Evolutionary conservation across 179 eudicot genomes (phyloP).

Genomic region (Heliamphora pulchella): DNA sequence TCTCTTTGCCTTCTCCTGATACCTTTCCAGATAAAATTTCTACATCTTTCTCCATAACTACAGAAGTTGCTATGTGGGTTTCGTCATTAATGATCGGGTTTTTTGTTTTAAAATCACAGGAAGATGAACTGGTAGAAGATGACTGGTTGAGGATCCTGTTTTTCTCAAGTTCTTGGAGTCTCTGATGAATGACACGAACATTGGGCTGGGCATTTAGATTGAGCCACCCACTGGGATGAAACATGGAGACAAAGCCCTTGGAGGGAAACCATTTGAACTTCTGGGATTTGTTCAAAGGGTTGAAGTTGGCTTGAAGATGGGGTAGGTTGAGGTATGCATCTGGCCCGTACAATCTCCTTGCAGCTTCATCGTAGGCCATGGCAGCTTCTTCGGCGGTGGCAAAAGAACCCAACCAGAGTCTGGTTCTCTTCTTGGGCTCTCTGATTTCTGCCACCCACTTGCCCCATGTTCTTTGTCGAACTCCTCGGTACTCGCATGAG

Average conservation of each 20-base stretch:
- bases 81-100: not conserved
- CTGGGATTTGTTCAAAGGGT: constrained; percentile 67
- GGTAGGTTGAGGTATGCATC: constrained; percentile 90
- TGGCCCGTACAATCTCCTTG: constrained; percentile 75
- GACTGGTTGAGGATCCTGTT: constrained; percentile 25
- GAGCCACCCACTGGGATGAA: constrained; percentile 52
- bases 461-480: constrained; percentile 82
- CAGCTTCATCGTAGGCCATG: constrained; percentile 94
- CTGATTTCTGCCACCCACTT: constrained; percentile 91
- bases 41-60: constrained; percentile 14
- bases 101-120: constrained; percentile 13
- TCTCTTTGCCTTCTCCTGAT: constrained; percentile 23
- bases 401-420: constrained; percentile 86
- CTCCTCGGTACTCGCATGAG: constrained; percentile 66
- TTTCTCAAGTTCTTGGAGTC: constrained; percentile 70
- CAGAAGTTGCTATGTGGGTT: not conserved
- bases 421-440: constrained; percentile 76
- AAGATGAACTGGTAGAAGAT: constrained; percentile 25
- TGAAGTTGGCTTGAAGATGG: constrained; percentile 46
- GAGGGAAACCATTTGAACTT: constrained; percentile 69
- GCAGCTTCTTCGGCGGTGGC: constrained; percentile 94
- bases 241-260: constrained; percentile 35
- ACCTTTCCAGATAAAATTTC: constrained; percentile 20
- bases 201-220: constrained; percentile 79
- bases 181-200: constrained; percentile 69